phyloP scores from a whole-genome alignment of 441 rosid genomes.

The Bruguiera hainesii region DNA sequence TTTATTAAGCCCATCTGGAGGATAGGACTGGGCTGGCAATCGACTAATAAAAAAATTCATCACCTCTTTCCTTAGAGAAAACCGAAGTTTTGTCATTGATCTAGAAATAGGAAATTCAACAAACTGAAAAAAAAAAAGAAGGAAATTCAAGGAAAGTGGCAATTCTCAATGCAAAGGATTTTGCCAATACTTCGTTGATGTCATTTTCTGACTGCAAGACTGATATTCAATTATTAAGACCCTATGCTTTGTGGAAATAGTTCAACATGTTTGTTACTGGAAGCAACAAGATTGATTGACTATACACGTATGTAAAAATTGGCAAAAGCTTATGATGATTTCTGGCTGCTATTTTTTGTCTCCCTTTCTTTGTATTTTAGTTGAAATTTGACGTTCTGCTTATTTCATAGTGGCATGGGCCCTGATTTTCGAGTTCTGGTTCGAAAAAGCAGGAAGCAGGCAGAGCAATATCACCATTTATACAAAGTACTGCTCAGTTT shows the following conservation, averaged over 20 bases:
- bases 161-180: background rate
- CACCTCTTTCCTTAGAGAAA: no score
- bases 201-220: background rate
- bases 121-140: no score
- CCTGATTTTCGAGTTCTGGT: conserved; percentile 97
- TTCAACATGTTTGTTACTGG: no score
- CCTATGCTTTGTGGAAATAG: no score
- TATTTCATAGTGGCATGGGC: conserved; percentile 82
- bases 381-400: background rate
- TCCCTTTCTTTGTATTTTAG: background rate
- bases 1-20: no score
- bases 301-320: background rate
- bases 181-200: background rate
- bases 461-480: conserved; percentile 88
- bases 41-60: no score
- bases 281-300: background rate
- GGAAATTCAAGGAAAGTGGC: no score
- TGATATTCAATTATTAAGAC: background rate
- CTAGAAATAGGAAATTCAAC: no score
- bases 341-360: background rate
- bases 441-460: conserved; percentile 98
- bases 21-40: no score
- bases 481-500: conserved; percentile 54
- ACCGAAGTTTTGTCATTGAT: no score
- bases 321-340: background rate